Base-by-base conservation (phyloP, 1,284 basidiomycete genomes). In the Xanthoconium separans region DNA sequence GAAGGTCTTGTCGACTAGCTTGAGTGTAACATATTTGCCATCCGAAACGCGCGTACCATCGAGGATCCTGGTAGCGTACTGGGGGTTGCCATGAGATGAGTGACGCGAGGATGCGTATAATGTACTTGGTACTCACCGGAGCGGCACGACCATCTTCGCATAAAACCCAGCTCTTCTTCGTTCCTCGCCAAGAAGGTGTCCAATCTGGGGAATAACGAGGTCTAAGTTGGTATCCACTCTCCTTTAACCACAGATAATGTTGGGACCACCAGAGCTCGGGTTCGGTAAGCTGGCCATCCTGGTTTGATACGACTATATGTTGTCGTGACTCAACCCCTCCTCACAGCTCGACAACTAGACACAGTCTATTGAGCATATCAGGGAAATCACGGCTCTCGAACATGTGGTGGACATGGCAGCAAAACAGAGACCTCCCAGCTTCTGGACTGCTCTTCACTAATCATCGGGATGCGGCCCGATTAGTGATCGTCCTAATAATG, bases 181-280 rank as follows among this genome's bases (percentile, higher is more conserved):
- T 59, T 41, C 55, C 58, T 39, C 50, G 37, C 72, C 73, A 76
- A 15, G 74, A 73, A 6, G 73, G 68, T 5, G 59, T 50, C 72
- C 74, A 76, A 31, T 64, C 69, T 7, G 73, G 70, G 13, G 64
- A 52, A 49, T 72, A 75, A 3, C 74, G 62, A 2, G 64, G 58
- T 6, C 75, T 67, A 22, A 77, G 66, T 31, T 64, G 40, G 39
- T 76, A 75, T 16, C 75, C 75, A 24, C 34, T 57, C 2, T 61
- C 60, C 47, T 67, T 61, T 2, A 76, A 57, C 70, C 70, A 76
- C 11, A 18, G 15, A 16, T 67, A 66, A 18, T 65, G 70, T 33
- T 58, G 45, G 6, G 56, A 41, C 72, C 73, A 75, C 56, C 64
- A 74, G 3, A 27, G 6, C 16, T 61, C 60, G 0, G 37, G 40